A percentile compares a stretch with the other conserved stretches of the same genome.
These are phyloP conservation scores for Boletus tylopilopsis DNA, from an alignment of 768 basidiomycete genomes.

Conservation along the genomic window DNA sequence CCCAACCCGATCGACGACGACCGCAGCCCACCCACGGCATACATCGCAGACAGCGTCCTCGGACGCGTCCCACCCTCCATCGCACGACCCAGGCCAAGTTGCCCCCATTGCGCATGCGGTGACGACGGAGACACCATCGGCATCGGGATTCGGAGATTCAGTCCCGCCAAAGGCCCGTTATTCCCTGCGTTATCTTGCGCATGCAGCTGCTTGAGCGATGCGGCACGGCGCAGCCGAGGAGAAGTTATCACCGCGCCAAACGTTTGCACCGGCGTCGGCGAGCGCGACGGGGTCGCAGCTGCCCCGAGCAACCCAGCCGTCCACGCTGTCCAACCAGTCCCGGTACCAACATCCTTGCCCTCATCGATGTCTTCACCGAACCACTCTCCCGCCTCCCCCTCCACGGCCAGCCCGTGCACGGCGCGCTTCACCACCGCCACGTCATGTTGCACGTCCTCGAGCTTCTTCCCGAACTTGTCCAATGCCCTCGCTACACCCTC, in stretches of 20 bases:
- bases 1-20: slow-evolving; percentile 31
- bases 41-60: slow-evolving; percentile 59
- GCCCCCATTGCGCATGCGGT: slow-evolving; percentile 2
- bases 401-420: slow-evolving; percentile 41
- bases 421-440: slow-evolving; percentile 64
- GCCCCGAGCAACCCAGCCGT: slow-evolving; percentile 50
- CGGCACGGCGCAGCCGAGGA: slow-evolving; percentile 50
- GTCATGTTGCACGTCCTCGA: slow-evolving; percentile 75
- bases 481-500: slow-evolving; percentile 34
- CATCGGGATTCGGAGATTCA: slow-evolving; percentile 59
- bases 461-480: slow-evolving; percentile 50
- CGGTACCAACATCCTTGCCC: not conserved
- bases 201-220: slow-evolving; percentile 34
- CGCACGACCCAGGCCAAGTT: slow-evolving; percentile 17
- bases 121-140: slow-evolving; percentile 29
- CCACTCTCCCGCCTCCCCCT: not conserved
- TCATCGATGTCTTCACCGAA: not conserved
- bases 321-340: slow-evolving; percentile 43
- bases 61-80: slow-evolving; percentile 27
- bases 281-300: slow-evolving; percentile 31
- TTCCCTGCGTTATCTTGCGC: not conserved
- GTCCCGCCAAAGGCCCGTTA: slow-evolving; percentile 36
- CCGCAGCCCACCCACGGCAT: slow-evolving; percentile 56
- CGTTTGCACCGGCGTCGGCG: slow-evolving; percentile 48
- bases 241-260: slow-evolving; percentile 72